Base-by-base conservation (phyloP, 306 rosid species). In the Hippophae rhamnoides region DNA sequence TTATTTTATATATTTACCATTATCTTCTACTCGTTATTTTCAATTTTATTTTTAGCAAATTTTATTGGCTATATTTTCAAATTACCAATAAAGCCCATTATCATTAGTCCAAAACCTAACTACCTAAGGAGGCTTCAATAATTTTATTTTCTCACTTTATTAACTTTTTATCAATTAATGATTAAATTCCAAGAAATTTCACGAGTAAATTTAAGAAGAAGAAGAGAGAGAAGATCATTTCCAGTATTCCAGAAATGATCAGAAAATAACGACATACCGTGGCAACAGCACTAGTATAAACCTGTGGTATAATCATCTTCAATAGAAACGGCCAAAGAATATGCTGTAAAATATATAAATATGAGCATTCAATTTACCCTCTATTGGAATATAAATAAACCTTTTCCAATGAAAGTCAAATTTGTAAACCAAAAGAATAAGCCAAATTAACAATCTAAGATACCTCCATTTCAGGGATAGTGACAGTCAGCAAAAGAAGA, bases 381-480 rank as follows among this genome's bases (percentile, higher is more conserved):
- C 26, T 12, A 49, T 11, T 6, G 53, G 14, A 49, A 49, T 42
- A 41, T 42, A 13, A 69, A 52, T 52, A 71, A 61, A 38, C 63
- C 58, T 26, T 47, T 47, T 6, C 23, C 57, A 70, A 66, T 51
- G 43, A 49, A 65, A 7, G 42, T 31, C 38, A 2, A 31, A 4
- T 31, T 31, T 31, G 38, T 31, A 31, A 4, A 2, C 38, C 38
- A 31, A 2, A 31, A 31, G 38, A 31, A 31, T 31, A 31, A 31
- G 38, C 53, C 55, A 64, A 56, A 63, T n/a, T n/a, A 27, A 51
- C 44, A 25, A 61, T 47, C 47, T 54, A 48, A 56, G 38, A 70
- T 77, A 84, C 98, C 98, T 90, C 98, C 98, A 90, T 90, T 78
- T 90, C 98, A 76, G 98, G 98, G 72, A 87, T 81, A 0, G 96